Percentiles rank a stretch among this genome's conserved stretches.
phyloP scores from a whole-genome alignment of 495 filamentous ascomycete genomes.

The Penicillium psychrofluorescens region DNA sequence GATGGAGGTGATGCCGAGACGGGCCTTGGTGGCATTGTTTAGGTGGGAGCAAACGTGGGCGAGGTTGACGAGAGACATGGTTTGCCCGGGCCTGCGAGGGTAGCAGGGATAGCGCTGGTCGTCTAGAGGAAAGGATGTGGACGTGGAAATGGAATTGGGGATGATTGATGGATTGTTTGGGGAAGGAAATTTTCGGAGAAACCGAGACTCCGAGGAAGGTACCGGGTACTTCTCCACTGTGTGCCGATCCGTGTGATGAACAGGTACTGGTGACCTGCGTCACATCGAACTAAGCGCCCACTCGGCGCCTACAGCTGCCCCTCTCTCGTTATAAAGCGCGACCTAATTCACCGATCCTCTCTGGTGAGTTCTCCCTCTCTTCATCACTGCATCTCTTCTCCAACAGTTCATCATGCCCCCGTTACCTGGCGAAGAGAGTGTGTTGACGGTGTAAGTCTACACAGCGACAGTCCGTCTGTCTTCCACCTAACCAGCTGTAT shows the following conservation, averaged over 20 bases:
- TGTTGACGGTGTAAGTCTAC: constrained; percentile 66
- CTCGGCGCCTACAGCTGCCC: constrained; percentile 13
- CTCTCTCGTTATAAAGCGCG: constrained; percentile 7
- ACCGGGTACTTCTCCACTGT: constrained; percentile 6
- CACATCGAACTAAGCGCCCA: constrained; percentile 18
- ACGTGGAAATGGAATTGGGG: constrained; percentile 1
- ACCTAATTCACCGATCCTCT: background rate
- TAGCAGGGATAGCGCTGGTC: background rate
- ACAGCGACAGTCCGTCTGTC: constrained; percentile 13
- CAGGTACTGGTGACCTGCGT: constrained; percentile 11
- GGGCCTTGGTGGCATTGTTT: constrained; percentile 83
- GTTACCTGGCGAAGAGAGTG: constrained; percentile 67
- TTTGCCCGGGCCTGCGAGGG: constrained; percentile 15
- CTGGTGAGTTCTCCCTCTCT: background rate
- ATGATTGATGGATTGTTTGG: constrained; percentile 14
- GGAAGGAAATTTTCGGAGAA: constrained; percentile 42
- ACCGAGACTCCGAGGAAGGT: constrained; percentile 18
- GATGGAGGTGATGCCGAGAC: constrained; percentile 80
- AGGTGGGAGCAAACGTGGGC: constrained; percentile 83
- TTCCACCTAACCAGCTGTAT: constrained; percentile 1
- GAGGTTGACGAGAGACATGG: constrained; percentile 83
- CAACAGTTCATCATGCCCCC: constrained; percentile 56
- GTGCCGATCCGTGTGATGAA: background rate
- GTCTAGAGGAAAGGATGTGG: background rate
- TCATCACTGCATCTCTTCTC: background rate